Conservation (phyloP, 2,329 filamentous ascomycete species). For the Nothophoma quercina region DNA sequence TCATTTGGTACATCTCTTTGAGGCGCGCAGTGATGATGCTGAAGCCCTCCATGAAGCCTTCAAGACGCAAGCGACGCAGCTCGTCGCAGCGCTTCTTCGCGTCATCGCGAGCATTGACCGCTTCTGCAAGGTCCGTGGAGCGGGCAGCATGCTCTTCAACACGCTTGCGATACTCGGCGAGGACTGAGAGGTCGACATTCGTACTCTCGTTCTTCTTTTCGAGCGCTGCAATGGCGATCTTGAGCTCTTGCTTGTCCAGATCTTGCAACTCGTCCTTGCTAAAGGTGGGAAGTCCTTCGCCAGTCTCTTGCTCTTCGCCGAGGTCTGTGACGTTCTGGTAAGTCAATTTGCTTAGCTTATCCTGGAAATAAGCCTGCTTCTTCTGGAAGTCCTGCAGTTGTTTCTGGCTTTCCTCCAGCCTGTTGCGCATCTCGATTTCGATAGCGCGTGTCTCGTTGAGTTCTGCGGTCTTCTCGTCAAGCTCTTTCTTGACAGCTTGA, state of each 20-base stretch:
- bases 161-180: conserved; percentile 85
- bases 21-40: conserved; percentile 89
- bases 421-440: conserved; percentile 98
- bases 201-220: conserved; percentile 83
- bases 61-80: conserved; percentile 84
- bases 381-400: conserved; percentile 85
- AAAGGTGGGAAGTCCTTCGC: conserved; percentile 71
- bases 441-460: conserved; percentile 62
- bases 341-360: conserved; percentile 83
- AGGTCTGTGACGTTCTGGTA: conserved; percentile 76
- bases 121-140: conserved; percentile 81
- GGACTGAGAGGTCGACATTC: conserved; percentile 86
- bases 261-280: conserved; percentile 73
- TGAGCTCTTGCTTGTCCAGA: conserved; percentile 68
- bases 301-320: conserved; percentile 63
- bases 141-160: conserved; percentile 83
- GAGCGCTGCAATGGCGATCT: conserved; percentile 69
- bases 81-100: conserved; percentile 95
- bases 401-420: conserved; percentile 96
- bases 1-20: conserved; percentile 99
- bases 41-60: conserved; percentile 99
- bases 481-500: conserved; percentile 77
- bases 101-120: conserved; percentile 78
- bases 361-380: conserved; percentile 83
- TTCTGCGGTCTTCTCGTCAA: conserved; percentile 76